Base-by-base conservation (phyloP, 306 rosid genomes). In the Vigna trinervia region DNA sequence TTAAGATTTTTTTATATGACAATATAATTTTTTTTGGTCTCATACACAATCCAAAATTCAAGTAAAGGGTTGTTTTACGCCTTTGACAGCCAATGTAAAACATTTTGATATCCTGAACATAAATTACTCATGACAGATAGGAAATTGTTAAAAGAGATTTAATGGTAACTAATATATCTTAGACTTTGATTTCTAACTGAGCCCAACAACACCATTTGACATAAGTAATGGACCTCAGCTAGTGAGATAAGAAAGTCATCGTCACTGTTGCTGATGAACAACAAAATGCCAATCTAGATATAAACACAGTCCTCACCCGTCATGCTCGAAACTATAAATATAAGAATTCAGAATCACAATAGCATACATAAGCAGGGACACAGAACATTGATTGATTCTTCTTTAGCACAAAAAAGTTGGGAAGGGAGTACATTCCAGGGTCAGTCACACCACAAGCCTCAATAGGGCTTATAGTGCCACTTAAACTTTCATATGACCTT, bases 401-500 rank as follows among this genome's bases (percentile, higher is more conserved):
- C 28, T 26, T 26, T 26, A 26, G 28, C 28, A 26, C 28, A 26
- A 26, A 26, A 26, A 26, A 26, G 28, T 26, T 26, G 28, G 28
- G 28, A 26, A 26, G 28, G 28, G 28, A 26, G 28, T 2, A 26
- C 28, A 26, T 26, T 26, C 28, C 28, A 26, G 28, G 28, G 28
- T 26, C 28, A 26, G 28, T 26, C 28, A 2, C 28, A 26, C 28
- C 28, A 26, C 28, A 26, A 26, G 4, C 28, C 28, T 26, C 3
- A 26, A 26, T 2, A 26, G 28, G 28, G 4, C 28, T 26, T 26
- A 26, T 2, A 26, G 28, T 2, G 28, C 28, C 28, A 26, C 28
- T 26, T 26, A 26, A 26, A 26, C 67, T 69, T 26, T 26, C 28
- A 23, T 46, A 69, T 59, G 34, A 50, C 47, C 72, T 60, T 60